A percentile compares a stretch with the other conserved stretches of the same genome.
Evolutionary conservation across 306 rosid species (phyloP).

Genomic region (Malus fusca): DNA sequence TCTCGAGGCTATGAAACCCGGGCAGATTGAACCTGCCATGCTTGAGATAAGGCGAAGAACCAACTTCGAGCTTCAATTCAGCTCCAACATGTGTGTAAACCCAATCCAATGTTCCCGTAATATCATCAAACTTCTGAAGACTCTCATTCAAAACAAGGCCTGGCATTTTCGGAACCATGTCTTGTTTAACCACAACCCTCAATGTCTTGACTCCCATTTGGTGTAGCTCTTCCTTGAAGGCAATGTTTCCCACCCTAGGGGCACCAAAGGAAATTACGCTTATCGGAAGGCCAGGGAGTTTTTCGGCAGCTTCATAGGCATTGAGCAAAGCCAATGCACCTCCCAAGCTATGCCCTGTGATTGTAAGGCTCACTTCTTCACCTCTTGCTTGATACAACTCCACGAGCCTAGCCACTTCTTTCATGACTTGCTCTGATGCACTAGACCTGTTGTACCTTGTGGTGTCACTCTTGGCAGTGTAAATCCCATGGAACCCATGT

Average conservation of each 20-base stretch:
- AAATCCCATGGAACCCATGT: conserved; percentile 55
- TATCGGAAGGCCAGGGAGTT: conserved; percentile 27
- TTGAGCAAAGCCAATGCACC: conserved; percentile 59
- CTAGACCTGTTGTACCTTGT: conserved; percentile 58
- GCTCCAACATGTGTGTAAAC: conserved; percentile 54
- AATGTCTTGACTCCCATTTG: conserved; percentile 42
- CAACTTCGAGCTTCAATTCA: conserved; percentile 40
- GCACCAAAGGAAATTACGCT: conserved; percentile 65
- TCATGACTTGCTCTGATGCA: conserved; percentile 62
- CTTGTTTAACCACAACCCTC: conserved; percentile 41
- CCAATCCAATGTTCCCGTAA: conserved; percentile 43
- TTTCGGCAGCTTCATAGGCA: conserved; percentile 44
- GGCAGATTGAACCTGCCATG: conserved; percentile 28
- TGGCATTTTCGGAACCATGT: conserved; percentile 51
- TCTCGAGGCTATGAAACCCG: conserved; percentile 56
- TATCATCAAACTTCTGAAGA: conserved; percentile 29
- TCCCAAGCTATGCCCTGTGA: conserved; percentile 74
- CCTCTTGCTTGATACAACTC: conserved; percentile 27
- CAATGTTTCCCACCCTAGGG: conserved; percentile 62
- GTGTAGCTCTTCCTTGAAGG: conserved; percentile 44
- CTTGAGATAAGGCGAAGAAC: conserved; percentile 50
- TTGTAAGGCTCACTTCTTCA: conserved; percentile 52
- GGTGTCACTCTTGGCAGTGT: conserved; percentile 37
- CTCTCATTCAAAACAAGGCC: conserved; percentile 48
- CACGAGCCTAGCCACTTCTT: conserved; percentile 31